Evolutionary conservation across 352 stramenopile genomes (phyloP).

Genomic region (Pythium utonaiense): DNA sequence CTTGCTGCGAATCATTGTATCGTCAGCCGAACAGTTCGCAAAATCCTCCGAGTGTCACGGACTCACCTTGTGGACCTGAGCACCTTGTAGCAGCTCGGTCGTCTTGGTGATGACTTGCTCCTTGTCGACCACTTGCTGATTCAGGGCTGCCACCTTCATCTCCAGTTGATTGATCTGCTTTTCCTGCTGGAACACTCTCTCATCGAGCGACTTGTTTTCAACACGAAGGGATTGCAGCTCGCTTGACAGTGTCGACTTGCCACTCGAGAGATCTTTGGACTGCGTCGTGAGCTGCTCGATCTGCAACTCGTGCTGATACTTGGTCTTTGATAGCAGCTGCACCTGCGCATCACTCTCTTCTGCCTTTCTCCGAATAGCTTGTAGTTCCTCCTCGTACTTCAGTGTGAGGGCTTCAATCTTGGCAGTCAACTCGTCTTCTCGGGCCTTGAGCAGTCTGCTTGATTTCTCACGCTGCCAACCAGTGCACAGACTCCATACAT

Average conservation of each 20-base stretch:
- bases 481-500: no score
- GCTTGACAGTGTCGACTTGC: conserved; percentile 32
- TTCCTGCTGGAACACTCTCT: conserved; percentile 76
- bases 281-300: conserved; percentile 68
- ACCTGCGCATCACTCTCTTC: conserved; percentile 48
- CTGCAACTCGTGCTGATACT: conserved; percentile 78
- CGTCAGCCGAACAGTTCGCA: neutral
- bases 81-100: conserved; percentile 58
- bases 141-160: conserved; percentile 56
- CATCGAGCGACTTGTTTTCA: conserved; percentile 81
- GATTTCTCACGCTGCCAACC: conserved; percentile 39
- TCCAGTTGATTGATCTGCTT: conserved; percentile 81
- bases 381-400: conserved; percentile 65
- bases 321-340: conserved; percentile 61
- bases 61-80: conserved; percentile 58
- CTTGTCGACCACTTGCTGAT: conserved; percentile 78
- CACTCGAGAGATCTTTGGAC: conserved; percentile 49
- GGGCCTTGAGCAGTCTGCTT: conserved; percentile 40
- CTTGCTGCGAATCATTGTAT: conserved; percentile 29
- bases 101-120: conserved; percentile 73
- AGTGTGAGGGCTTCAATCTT: conserved; percentile 58
- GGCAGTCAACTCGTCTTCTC: conserved; percentile 58
- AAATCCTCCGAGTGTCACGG: neutral
- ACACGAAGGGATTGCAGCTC: conserved; percentile 55
- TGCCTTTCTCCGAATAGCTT: conserved; percentile 35